Evolutionary conservation across 106 monocot species (phyloP).

Genomic region (Phalaenopsis aphrodite): DNA sequence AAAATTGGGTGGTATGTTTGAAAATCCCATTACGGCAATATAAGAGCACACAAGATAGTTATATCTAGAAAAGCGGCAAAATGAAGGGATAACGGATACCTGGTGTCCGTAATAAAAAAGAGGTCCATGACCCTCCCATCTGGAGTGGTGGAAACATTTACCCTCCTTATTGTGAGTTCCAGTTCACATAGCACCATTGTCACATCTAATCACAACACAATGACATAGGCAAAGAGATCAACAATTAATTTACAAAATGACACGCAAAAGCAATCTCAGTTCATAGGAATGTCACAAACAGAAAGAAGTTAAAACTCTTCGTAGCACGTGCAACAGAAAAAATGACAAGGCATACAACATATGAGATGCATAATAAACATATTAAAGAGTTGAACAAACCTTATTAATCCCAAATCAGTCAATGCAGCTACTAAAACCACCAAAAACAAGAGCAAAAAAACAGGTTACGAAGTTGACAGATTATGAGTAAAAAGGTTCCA

Average conservation of each 20-base stretch:
- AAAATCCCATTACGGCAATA: neutral
- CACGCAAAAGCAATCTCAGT: neutral
- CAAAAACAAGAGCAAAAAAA: too few species aligned
- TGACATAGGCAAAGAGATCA: neutral
- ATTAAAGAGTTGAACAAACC: too few species aligned
- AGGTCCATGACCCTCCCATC: conserved; percentile 76
- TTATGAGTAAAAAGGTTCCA: neutral
- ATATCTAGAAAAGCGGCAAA: neutral
- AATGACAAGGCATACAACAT: too few species aligned
- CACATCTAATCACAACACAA: conserved; percentile 45
- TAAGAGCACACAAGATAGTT: neutral
- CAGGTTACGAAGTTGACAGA: neutral
- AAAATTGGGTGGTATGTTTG: too few species aligned
- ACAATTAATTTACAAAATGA: neutral
- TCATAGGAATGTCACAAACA: neutral
- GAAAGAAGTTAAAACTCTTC: neutral
- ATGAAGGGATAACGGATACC: conserved; percentile 20
- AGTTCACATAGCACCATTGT: conserved; percentile 66
- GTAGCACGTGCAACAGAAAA: too few species aligned
- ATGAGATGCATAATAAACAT: too few species aligned
- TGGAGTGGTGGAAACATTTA: conserved; percentile 81
- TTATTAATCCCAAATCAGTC: too few species aligned
- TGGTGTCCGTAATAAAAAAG: conserved; percentile 75
- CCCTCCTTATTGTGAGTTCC: conserved; percentile 71
- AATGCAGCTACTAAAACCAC: too few species aligned